phyloP scores from a whole-genome alignment of 441 rosid genomes.

The Euphorbia celastroides region DNA sequence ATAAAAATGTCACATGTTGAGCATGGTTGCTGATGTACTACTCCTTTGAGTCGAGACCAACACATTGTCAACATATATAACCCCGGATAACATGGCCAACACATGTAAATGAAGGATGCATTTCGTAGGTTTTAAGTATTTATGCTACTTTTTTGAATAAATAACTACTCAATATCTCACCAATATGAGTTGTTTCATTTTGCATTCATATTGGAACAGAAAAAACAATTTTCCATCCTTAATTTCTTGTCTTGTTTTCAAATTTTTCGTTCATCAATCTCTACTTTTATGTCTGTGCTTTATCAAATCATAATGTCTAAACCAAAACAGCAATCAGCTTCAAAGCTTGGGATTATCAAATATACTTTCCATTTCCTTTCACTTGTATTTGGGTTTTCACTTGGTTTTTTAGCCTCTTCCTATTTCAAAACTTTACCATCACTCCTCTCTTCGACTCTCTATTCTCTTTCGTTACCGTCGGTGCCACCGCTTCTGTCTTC shows the following conservation, averaged over 20 bases:
- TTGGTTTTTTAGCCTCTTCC: background rate
- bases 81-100: too few species aligned
- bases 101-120: background rate
- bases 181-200: background rate
- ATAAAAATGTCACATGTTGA: too few species aligned
- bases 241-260: background rate
- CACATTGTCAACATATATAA: too few species aligned
- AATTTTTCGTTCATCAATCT: background rate
- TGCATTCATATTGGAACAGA: background rate
- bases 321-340: background rate
- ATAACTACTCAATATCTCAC: background rate
- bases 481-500: background rate
- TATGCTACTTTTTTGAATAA: background rate
- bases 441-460: background rate
- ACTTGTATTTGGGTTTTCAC: constrained; percentile 3
- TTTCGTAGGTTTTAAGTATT: background rate
- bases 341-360: background rate
- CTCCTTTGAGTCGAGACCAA: too few species aligned
- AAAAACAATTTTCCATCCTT: background rate
- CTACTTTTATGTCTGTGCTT: background rate
- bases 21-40: too few species aligned
- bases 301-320: background rate
- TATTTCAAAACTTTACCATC: background rate
- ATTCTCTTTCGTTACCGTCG: background rate
- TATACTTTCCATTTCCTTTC: constrained; percentile 4